Percentiles rank a stretch among this genome's conserved stretches.
phyloP scores from a whole-genome alignment of 768 basidiomycete genomes.

The Tricholoma furcatifolium region DNA sequence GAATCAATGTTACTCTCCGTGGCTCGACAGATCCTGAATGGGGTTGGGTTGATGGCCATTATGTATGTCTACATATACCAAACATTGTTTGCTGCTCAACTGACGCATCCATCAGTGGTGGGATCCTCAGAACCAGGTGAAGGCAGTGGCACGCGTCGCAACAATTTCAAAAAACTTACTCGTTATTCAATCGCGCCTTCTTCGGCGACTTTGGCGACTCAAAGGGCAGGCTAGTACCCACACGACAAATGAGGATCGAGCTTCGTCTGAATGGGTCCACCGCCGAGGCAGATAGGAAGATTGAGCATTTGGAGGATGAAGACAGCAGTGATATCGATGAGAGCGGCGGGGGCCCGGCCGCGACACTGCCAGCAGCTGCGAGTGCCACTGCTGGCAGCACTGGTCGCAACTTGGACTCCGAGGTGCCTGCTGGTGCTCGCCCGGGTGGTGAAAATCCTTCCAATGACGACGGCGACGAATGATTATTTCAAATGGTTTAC shows the following conservation, averaged over 20 bases:
- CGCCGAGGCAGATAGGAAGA: too few species aligned
- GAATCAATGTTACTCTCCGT: constrained; percentile 56
- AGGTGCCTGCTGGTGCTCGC: too few species aligned
- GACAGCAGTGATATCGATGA: too few species aligned
- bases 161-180: neutral
- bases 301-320: too few species aligned
- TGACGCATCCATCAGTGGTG: constrained; percentile 47
- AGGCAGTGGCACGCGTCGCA: constrained; percentile 19
- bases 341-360: too few species aligned
- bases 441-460: too few species aligned
- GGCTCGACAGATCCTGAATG: constrained; percentile 53
- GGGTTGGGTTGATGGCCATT: constrained; percentile 68
- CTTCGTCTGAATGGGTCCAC: neutral
- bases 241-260: neutral
- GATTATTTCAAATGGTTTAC: too few species aligned
- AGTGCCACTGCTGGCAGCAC: too few species aligned
- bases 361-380: too few species aligned
- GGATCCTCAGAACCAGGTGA: constrained; percentile 49
- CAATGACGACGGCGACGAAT: too few species aligned
- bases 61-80: constrained; percentile 28
- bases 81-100: neutral
- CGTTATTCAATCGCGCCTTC: neutral
- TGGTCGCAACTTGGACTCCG: too few species aligned
- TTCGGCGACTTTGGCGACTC: neutral
- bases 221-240: neutral